Evolutionary conservation across 768 basidiomycete genomes (phyloP).

Genomic region (Pholiota molesta): DNA sequence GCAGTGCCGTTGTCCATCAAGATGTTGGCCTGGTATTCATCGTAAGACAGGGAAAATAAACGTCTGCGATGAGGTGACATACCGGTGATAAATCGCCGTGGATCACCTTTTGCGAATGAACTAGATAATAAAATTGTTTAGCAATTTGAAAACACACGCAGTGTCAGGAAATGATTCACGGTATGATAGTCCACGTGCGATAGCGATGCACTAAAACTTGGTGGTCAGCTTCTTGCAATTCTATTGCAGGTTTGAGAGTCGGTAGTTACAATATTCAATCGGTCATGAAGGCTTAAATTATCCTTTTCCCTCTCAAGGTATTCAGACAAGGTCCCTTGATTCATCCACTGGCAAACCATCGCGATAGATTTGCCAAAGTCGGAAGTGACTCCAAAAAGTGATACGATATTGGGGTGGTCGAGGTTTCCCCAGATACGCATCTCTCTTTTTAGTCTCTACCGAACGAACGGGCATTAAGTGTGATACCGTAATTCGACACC

Average conservation of each 20-base stretch:
- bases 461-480: not conserved
- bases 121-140: not conserved
- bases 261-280: too few species aligned
- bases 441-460: not conserved
- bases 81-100: not conserved
- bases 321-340: not conserved
- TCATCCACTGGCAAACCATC: not conserved
- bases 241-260: not conserved
- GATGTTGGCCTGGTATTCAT: slow-evolving; percentile 32
- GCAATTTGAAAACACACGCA: not conserved
- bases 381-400: not conserved
- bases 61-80: too few species aligned
- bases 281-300: too few species aligned
- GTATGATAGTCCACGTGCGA: not conserved
- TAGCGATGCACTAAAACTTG: not conserved
- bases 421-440: not conserved
- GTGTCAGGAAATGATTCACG: not conserved
- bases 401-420: slow-evolving; percentile 1
- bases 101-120: not conserved
- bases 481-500: too few species aligned
- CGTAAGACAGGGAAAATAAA: too few species aligned
- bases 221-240: too few species aligned
- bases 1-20: slow-evolving; percentile 35
- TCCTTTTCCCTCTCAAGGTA: not conserved
- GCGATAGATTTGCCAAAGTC: not conserved